Percentiles rank a stretch among this genome's conserved stretches.
Evolutionary conservation across 441 rosid species (phyloP).

Genomic region (Populus hybrid): DNA sequence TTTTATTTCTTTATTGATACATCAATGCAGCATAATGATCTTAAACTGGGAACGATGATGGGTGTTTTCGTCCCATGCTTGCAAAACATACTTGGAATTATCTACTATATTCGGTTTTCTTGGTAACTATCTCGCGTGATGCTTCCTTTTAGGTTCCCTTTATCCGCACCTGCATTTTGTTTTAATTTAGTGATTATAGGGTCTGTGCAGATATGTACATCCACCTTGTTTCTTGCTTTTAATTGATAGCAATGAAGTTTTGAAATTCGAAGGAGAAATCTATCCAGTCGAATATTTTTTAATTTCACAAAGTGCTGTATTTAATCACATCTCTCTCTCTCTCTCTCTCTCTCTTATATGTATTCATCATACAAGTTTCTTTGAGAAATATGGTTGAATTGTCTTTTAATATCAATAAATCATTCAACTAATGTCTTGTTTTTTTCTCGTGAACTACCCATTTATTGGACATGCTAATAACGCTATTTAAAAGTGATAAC

Average conservation of each 20-base stretch:
- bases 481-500: background rate
- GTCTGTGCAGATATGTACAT: background rate
- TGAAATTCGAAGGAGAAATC: too few species aligned
- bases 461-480: background rate
- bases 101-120: conserved; percentile 95
- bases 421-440: background rate
- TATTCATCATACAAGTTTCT: background rate
- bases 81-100: conserved; percentile 98
- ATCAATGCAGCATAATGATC: conserved; percentile 59
- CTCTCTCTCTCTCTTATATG: background rate
- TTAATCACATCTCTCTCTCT: too few species aligned
- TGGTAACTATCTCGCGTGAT: conserved; percentile 51
- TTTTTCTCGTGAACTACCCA: background rate
- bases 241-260: background rate
- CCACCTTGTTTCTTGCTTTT: background rate
- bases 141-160: conserved; percentile 11
- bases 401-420: background rate
- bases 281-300: too few species aligned
- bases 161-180: background rate
- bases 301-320: too few species aligned
- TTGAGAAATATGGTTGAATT: background rate
- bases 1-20: conserved; percentile 25
- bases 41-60: conserved; percentile 97
- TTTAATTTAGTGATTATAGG: background rate
- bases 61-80: conserved; percentile 98